These are phyloP conservation scores for Mycocentrospora acerina DNA, from an alignment of 2,329 filamentous ascomycete genomes.

Conservation along the genomic window DNA sequence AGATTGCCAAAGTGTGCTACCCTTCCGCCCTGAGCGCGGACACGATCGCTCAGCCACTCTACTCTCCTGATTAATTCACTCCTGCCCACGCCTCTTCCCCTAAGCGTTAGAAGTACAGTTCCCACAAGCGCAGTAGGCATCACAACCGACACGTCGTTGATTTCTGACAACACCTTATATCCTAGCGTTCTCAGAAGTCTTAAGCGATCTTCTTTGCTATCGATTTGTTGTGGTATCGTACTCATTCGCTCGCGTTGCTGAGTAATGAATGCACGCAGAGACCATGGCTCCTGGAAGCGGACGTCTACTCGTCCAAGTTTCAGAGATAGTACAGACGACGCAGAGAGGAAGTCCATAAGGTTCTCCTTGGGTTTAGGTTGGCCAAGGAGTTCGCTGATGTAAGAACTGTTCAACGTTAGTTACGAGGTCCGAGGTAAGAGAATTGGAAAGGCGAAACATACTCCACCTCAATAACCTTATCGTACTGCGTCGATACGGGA, in stretches of 20 bases:
- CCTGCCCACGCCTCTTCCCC: conserved; percentile 88
- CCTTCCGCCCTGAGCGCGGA: conserved; percentile 82
- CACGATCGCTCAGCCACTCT: conserved; percentile 82
- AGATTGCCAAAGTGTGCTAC: conserved; percentile 90
- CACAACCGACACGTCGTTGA: conserved; percentile 93
- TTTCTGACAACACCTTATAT: conserved; percentile 89
- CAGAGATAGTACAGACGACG: conserved; percentile 84
- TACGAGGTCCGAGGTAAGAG: background rate
- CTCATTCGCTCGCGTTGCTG: conserved; percentile 67
- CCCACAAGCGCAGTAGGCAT: conserved; percentile 98
- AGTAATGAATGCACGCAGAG: conserved; percentile 75
- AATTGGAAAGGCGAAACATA: conserved; percentile 8
- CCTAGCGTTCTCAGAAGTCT: conserved; percentile 82
- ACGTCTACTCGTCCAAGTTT: conserved; percentile 92
- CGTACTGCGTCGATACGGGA: conserved; percentile 95
- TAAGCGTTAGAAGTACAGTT: conserved; percentile 85
- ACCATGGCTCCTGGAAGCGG: conserved; percentile 96
- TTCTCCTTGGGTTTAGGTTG: conserved; percentile 97
- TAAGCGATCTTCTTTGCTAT: conserved; percentile 55
- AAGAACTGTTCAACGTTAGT: conserved; percentile 57
- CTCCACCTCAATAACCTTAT: conserved; percentile 93
- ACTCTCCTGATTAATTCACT: conserved; percentile 81
- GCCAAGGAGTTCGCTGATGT: conserved; percentile 90
- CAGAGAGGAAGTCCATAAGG: conserved; percentile 81
- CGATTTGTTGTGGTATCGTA: conserved; percentile 36